Conservation (phyloP, 2,329 filamentous ascomycete genomes). For the Fusarium praegraminearum region DNA sequence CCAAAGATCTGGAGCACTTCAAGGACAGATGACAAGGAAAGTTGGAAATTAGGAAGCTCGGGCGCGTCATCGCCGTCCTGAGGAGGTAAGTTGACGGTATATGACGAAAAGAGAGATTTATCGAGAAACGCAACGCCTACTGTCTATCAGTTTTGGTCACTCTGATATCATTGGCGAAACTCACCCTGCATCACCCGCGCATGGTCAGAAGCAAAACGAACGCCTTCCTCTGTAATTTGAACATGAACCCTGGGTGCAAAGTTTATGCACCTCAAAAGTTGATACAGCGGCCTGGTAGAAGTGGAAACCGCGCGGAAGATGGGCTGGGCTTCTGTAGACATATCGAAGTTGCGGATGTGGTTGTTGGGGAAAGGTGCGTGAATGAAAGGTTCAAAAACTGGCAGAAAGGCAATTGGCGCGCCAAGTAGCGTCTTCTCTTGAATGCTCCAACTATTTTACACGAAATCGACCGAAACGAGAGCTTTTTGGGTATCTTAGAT, state of each 20-base stretch:
- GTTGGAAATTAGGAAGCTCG: slow-evolving; percentile 79
- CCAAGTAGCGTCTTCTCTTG: slow-evolving; percentile 50
- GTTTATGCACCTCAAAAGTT: slow-evolving; percentile 68
- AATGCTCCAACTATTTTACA: slow-evolving; percentile 56
- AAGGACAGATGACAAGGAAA: slow-evolving; percentile 86
- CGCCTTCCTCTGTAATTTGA: slow-evolving; percentile 85
- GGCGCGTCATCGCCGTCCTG: slow-evolving; percentile 54
- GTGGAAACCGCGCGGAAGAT: slow-evolving; percentile 82
- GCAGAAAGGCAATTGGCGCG: slow-evolving; percentile 47
- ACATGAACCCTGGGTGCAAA: slow-evolving; percentile 70
- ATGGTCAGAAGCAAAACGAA: slow-evolving; percentile 90
- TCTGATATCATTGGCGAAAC: slow-evolving; percentile 30
- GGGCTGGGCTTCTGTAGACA: slow-evolving; percentile 57
- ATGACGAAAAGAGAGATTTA: slow-evolving; percentile 88
- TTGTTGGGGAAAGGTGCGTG: slow-evolving; percentile 13
- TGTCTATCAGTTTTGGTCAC: slow-evolving; percentile 16
- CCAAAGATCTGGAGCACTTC: slow-evolving; percentile 97
- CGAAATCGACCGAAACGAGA: slow-evolving; percentile 48
- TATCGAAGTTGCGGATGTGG: slow-evolving; percentile 29
- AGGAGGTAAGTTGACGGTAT: slow-evolving; percentile 70
- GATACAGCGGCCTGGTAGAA: slow-evolving; percentile 80
- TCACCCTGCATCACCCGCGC: slow-evolving; percentile 90
- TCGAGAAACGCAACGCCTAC: slow-evolving; percentile 78
- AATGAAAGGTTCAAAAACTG: slow-evolving; percentile 37
- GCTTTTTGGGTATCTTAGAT: slow-evolving; percentile 73